Conservation (phyloP, 2,329 filamentous ascomycete species). For the Hirsutella minnesotensis region DNA sequence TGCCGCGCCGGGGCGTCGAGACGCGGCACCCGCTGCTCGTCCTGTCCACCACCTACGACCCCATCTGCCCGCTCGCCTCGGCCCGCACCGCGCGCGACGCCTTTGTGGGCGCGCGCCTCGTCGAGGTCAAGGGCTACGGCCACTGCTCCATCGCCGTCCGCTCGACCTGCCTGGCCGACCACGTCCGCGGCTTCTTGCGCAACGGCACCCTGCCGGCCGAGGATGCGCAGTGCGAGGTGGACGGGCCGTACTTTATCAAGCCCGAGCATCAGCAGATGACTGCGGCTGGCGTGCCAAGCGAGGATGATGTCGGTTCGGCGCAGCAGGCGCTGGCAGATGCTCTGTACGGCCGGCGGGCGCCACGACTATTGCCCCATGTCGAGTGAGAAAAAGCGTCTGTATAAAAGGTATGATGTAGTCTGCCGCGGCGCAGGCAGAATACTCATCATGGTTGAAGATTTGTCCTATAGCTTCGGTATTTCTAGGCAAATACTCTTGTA, state of each 20-base stretch:
- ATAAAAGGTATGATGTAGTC: too few species aligned
- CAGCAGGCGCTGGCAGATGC: too few species aligned
- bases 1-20: constrained; percentile 17
- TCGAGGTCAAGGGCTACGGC: constrained; percentile 30
- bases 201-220: constrained; percentile 24
- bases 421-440: too few species aligned
- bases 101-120: constrained; percentile 23
- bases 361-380: too few species aligned
- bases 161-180: constrained; percentile 23
- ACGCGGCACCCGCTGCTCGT: constrained; percentile 19
- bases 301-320: too few species aligned
- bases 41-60: constrained; percentile 23
- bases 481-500: too few species aligned
- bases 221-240: constrained; percentile 23
- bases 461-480: too few species aligned
- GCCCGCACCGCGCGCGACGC: constrained; percentile 21
- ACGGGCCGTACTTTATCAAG: constrained; percentile 24
- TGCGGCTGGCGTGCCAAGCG: too few species aligned
- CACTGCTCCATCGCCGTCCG: constrained; percentile 26
- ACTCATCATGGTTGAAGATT: too few species aligned
- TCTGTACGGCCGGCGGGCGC: too few species aligned
- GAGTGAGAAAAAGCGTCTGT: too few species aligned
- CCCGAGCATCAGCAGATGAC: constrained; percentile 1
- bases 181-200: constrained; percentile 23
- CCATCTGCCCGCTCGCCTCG: constrained; percentile 37